Conservation (phyloP, 2,329 filamentous ascomycete genomes). For the Whalleya microplaca region DNA sequence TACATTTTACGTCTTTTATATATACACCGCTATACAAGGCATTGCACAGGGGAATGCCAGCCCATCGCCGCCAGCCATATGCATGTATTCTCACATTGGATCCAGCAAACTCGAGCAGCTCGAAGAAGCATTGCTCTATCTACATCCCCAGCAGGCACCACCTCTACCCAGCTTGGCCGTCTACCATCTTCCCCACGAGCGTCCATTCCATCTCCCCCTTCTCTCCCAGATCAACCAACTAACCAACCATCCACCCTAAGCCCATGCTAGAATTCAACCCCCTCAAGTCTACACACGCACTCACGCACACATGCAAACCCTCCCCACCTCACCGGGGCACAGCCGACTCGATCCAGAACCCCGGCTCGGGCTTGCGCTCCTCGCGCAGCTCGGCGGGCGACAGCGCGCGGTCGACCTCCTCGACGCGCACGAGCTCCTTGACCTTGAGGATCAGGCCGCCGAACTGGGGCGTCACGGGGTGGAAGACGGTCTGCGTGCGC, state of each 20-base stretch:
- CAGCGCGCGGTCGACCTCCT: slow-evolving; percentile 71
- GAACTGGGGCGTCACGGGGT: slow-evolving; percentile 77
- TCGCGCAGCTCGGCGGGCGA: slow-evolving; percentile 71
- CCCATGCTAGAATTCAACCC: too few relatives aligned
- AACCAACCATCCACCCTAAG: too few relatives aligned
- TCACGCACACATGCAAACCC: neutral
- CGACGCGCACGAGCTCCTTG: slow-evolving; percentile 85
- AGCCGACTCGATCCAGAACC: slow-evolving; percentile 76
- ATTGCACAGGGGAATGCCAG: too few relatives aligned
- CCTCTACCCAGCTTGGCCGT: too few relatives aligned
- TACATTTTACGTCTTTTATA: neutral
- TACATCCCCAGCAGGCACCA: too few relatives aligned
- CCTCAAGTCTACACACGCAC: neutral
- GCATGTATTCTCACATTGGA: too few relatives aligned
- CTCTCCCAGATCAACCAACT: too few relatives aligned
- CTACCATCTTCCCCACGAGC: too few relatives aligned
- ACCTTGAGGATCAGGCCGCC: slow-evolving; percentile 93
- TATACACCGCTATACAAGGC: neutral
- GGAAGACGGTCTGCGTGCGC: slow-evolving; percentile 86
- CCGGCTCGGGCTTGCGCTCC: slow-evolving; percentile 73
- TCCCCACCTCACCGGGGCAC: slow-evolving; percentile 37
- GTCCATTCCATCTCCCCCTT: too few relatives aligned
- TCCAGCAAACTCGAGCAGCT: too few relatives aligned
- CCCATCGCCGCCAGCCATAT: too few relatives aligned
- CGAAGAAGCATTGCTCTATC: too few relatives aligned